phyloP scores from a whole-genome alignment of 1,284 basidiomycete species.

The Wallemia ichthyophaga region DNA sequence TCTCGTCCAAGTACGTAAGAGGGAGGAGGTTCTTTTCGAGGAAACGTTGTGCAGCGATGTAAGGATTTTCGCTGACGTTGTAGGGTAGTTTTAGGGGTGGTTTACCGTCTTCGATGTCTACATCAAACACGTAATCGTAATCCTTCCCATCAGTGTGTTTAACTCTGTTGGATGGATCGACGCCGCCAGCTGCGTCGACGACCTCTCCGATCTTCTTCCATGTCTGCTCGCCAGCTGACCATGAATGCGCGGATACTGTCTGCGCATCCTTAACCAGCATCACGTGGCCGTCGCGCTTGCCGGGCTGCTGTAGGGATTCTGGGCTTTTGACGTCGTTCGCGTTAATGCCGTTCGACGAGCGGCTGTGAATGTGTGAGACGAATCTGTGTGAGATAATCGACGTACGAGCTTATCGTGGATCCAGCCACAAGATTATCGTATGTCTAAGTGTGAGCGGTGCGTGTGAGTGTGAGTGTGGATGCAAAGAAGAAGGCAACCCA shows the following conservation, averaged over 20 bases:
- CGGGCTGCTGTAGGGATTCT: slow-evolving; percentile 4
- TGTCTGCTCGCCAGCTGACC: slow-evolving; percentile 33
- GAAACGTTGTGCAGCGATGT: slow-evolving; percentile 64
- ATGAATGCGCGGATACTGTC: slow-evolving; percentile 15
- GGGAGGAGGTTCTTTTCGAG: slow-evolving; percentile 59
- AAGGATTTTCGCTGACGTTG: slow-evolving; percentile 73
- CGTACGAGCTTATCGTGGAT: slow-evolving; percentile 9
- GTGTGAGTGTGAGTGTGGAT: too few species aligned
- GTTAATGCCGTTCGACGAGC: background rate
- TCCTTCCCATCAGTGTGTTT: slow-evolving; percentile 57
- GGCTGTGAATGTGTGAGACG: background rate
- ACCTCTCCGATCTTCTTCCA: slow-evolving; percentile 94
- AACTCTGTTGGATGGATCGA: slow-evolving; percentile 35
- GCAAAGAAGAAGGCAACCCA: slow-evolving; percentile 6
- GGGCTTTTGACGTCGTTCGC: slow-evolving; percentile 3
- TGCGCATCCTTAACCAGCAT: slow-evolving; percentile 9
- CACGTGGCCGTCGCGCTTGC: slow-evolving; percentile 5
- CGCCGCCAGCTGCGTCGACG: slow-evolving; percentile 62
- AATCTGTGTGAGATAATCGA: slow-evolving; percentile 13
- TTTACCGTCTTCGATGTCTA: slow-evolving; percentile 73
- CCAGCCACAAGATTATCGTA: slow-evolving; percentile 10
- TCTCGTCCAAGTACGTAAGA: slow-evolving; percentile 52
- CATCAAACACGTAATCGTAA: slow-evolving; percentile 96
- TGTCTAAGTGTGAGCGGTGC: slow-evolving; percentile 4
- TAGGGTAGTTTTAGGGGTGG: slow-evolving; percentile 85